Base-by-base conservation (phyloP, 1,284 basidiomycete genomes). In the Omphalotus olearius region DNA sequence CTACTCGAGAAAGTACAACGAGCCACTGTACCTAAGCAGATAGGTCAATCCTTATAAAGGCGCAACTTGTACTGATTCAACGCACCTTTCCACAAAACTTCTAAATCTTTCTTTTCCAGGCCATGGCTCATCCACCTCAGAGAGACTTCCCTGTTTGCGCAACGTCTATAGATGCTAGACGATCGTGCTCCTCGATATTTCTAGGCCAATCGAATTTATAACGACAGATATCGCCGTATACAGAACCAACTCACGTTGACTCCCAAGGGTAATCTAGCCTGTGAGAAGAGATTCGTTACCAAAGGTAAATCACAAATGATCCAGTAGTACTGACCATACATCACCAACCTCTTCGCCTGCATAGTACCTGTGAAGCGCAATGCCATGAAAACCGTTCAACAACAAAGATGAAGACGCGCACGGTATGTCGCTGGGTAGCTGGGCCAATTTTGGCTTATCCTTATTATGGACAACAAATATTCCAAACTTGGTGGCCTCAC, bases 391-490 rank as follows among this genome's bases (percentile, higher is more conserved):
- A 13, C 38, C 30, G 23, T 13, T 33, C 33, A 51, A 42, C 38
- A 43, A 51, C 40, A 40, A 23, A 43, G 20, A 16, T 23, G 25
- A 41, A 10, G 40, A 5, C n/a, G 71, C 82, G 61, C 64, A 93
- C 83, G 78, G 79, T 39, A 81, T 74, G 48, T 79, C 78, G 3
- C 69, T 60, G 7, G 92, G 89, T 42, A 98, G 69, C 40, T 79
- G 68, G 23, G 82, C 92, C 39, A 84, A 67, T 71, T 98, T 98
- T 41, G 77, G 74, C 72, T 96, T 96, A 56, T 83, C 73, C 72
- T 97, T 97, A 76, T 97, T 96, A 71, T 97, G 93, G 14, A 98
- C 94, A 36, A 96, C 93, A 64, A 97, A 98, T 59, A 96, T 75
- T 1, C 82, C 93, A 56, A 97, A 91, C 66, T 88, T 77, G 39